These are phyloP conservation scores for Colletotrichum sp. DNA, from an alignment of 2,329 filamentous ascomycete species.

Conservation along the genomic window DNA sequence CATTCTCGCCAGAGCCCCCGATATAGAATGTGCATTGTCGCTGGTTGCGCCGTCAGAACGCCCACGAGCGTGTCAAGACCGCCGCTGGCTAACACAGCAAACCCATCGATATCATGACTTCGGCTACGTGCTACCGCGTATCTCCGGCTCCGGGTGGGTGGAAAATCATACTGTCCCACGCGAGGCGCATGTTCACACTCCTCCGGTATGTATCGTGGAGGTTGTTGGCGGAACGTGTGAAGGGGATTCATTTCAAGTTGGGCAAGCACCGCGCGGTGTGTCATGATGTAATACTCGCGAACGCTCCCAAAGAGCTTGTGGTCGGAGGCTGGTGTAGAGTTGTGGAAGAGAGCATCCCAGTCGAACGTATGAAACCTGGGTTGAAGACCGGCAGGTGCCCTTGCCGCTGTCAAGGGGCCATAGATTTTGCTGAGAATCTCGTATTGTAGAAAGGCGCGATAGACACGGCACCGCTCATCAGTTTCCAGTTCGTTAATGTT, in stretches of 20 bases:
- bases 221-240: background rate
- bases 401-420: background rate
- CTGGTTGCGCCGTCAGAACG: background rate
- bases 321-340: background rate
- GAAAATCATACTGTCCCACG: background rate
- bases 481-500: background rate
- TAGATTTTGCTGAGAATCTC: background rate
- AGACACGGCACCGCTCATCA: background rate
- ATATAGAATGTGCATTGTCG: rapidly evolving
- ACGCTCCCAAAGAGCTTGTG: background rate
- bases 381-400: background rate
- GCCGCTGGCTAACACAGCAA: background rate
- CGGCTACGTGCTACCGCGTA: background rate
- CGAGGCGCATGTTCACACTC: background rate
- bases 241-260: background rate
- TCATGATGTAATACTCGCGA: background rate
- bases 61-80: background rate
- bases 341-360: background rate
- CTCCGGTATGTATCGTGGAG: background rate
- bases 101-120: background rate
- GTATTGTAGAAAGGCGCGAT: background rate
- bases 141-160: background rate
- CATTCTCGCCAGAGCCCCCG: rapidly evolving
- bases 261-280: background rate
- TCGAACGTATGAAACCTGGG: background rate